phyloP scores from a whole-genome alignment of 805 yeast species.

The Cyberlindnera galapagoensis region DNA sequence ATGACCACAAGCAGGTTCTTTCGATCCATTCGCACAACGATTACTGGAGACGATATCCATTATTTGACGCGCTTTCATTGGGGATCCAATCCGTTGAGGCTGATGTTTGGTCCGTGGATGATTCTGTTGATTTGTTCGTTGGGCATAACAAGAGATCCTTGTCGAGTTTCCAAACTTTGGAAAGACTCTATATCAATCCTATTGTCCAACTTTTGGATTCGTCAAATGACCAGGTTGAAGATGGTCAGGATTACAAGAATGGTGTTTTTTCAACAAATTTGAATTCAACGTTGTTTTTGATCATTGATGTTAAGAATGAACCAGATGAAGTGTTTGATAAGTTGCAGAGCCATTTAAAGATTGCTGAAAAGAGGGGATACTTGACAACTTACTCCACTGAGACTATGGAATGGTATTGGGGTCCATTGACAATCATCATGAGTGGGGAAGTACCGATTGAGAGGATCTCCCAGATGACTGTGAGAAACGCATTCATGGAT shows the following conservation, averaged over 20 bases:
- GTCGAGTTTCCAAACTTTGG: slow-evolving; percentile 37
- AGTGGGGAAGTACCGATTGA: slow-evolving; percentile 60
- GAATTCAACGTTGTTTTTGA: slow-evolving; percentile 47
- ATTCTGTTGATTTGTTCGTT: slow-evolving; percentile 39
- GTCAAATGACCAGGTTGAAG: slow-evolving; percentile 27
- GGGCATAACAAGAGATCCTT: slow-evolving; percentile 54
- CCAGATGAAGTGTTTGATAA: slow-evolving; percentile 37
- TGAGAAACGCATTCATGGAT: slow-evolving; percentile 27
- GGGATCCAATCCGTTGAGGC: slow-evolving; percentile 60
- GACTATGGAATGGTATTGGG: slow-evolving; percentile 30
- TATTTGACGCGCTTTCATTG: slow-evolving; percentile 44
- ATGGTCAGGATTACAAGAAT: slow-evolving; percentile 1
- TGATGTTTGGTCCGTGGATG: slow-evolving; percentile 46
- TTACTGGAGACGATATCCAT: slow-evolving; percentile 54
- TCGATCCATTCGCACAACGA: slow-evolving; percentile 65
- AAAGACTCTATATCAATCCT: slow-evolving; percentile 46
- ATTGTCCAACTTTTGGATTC: slow-evolving; percentile 39
- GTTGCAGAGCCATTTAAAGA: slow-evolving; percentile 38
- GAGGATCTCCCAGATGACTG: slow-evolving; percentile 17
- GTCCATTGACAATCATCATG: slow-evolving; percentile 56
- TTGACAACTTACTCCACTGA: slow-evolving; percentile 41
- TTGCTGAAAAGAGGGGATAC: slow-evolving; percentile 42
- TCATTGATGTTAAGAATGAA: slow-evolving; percentile 60
- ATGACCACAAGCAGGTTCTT: slow-evolving; percentile 10
- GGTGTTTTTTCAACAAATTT: slow-evolving; percentile 31